phyloP scores from a whole-genome alignment of 1,139 yeast species.

The Candida frijolesensis region DNA sequence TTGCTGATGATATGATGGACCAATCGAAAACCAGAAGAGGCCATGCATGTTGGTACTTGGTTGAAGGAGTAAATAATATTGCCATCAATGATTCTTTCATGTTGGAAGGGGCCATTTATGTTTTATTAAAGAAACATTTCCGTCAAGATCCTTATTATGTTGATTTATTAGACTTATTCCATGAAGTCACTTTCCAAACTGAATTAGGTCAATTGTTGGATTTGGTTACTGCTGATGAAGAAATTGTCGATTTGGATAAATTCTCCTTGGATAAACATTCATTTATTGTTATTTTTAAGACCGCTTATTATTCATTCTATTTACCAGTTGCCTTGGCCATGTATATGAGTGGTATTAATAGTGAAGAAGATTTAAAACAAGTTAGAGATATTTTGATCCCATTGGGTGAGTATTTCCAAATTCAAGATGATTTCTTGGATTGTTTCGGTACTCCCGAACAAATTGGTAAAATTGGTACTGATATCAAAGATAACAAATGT shows the following conservation, averaged over 20 bases:
- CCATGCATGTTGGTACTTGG: slow-evolving; percentile 96
- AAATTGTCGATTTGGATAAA: slow-evolving; percentile 81
- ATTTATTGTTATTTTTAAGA: slow-evolving; percentile 93
- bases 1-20: slow-evolving; percentile 99
- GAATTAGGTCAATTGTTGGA: slow-evolving; percentile 96
- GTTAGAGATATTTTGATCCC: slow-evolving; percentile 88
- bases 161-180: slow-evolving; percentile 89
- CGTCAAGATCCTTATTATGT: slow-evolving; percentile 79
- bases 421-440: slow-evolving; percentile 96
- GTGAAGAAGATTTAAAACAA: slow-evolving; percentile 78
- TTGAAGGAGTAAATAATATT: slow-evolving; percentile 78
- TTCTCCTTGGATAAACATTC: slow-evolving; percentile 90
- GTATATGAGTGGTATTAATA: slow-evolving; percentile 82
- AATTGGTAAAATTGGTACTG: slow-evolving; percentile 98
- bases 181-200: slow-evolving; percentile 94
- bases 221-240: slow-evolving; percentile 96
- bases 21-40: slow-evolving; percentile 96
- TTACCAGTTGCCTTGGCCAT: slow-evolving; percentile 97
- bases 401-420: slow-evolving; percentile 97
- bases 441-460: slow-evolving; percentile 97
- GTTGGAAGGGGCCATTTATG: slow-evolving; percentile 94
- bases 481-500: slow-evolving; percentile 97
- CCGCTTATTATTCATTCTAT: slow-evolving; percentile 97
- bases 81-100: slow-evolving; percentile 98
- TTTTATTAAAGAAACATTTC: slow-evolving; percentile 87